phyloP scores from a whole-genome alignment of 1,284 basidiomycete species.

The Pseudozyma hubeiensis region DNA sequence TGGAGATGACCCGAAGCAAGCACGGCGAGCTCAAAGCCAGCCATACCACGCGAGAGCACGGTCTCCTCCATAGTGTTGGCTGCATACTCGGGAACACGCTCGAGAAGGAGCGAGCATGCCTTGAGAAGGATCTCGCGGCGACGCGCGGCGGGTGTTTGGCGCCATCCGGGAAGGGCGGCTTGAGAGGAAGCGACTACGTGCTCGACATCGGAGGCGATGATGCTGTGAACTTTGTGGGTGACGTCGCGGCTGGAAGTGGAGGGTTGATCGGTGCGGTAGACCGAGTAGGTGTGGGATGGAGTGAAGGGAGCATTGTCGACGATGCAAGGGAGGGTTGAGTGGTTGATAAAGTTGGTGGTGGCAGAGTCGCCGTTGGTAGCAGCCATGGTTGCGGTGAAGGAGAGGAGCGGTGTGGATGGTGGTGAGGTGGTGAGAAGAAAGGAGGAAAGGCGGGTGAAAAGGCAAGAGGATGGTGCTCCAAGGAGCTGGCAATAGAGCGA shows the following conservation, averaged over 20 bases:
- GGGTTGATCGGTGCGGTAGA: conserved; percentile 49
- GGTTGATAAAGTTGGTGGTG: conserved; percentile 26
- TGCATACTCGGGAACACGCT: conserved; percentile 42
- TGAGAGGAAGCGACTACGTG: conserved; percentile 21
- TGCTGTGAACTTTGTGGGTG: conserved; percentile 29
- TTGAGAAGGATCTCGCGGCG: conserved; percentile 51
- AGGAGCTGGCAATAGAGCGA: too few relatives aligned
- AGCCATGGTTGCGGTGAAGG: background rate
- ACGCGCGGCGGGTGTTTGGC: conserved; percentile 35
- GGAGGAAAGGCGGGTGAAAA: too few relatives aligned
- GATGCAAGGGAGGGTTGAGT: conserved; percentile 55
- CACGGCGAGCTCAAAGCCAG: conserved; percentile 49
- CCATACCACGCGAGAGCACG: conserved; percentile 40
- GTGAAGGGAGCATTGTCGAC: conserved; percentile 57
- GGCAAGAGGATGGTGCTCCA: too few relatives aligned
- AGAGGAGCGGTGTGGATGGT: background rate
- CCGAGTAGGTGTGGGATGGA: conserved; percentile 51
- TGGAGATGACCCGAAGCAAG: conserved; percentile 31
- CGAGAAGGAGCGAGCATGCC: background rate
- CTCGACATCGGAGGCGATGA: conserved; percentile 20
- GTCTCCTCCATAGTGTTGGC: conserved; percentile 45
- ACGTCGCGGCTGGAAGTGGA: conserved; percentile 23
- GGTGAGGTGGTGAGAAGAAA: background rate
- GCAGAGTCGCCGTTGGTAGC: conserved; percentile 4
- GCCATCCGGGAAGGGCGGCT: conserved; percentile 44